Percentiles rank a stretch among this genome's conserved stretches.
Evolutionary conservation across 768 basidiomycete genomes (phyloP).

Genomic region (Dictyophora rubrovolvata): DNA sequence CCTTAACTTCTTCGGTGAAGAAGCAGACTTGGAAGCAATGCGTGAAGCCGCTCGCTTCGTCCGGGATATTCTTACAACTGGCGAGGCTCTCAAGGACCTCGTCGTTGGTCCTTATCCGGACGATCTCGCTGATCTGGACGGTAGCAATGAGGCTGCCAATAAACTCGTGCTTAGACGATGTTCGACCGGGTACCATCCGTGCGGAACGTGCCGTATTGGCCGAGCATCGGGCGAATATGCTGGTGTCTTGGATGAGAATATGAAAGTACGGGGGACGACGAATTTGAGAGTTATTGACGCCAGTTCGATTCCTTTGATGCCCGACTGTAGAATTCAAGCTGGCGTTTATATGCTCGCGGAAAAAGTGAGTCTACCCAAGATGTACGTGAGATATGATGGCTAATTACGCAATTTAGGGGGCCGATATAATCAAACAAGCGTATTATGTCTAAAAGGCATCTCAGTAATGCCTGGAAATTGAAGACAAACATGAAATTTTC

Average conservation of each 20-base stretch:
- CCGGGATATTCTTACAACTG: background rate
- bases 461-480: too few species aligned
- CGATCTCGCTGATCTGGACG: background rate
- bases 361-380: background rate
- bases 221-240: background rate
- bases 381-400: background rate
- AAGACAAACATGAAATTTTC: background rate
- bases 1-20: background rate
- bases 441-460: background rate
- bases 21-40: background rate
- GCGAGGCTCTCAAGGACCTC: background rate
- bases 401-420: background rate
- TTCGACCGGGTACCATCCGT: background rate
- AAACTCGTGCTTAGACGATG: background rate
- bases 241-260: background rate
- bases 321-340: background rate
- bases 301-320: background rate
- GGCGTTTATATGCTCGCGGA: background rate
- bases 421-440: background rate
- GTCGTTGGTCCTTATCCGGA: background rate
- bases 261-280: background rate
- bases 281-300: background rate
- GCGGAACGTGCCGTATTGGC: background rate
- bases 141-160: background rate
- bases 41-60: background rate